Evolutionary conservation across 2,329 filamentous ascomycete genomes (phyloP), one percentile per base, ranked within the genome.

Genomic region (Rhexocercosporidium sp.): DNA sequence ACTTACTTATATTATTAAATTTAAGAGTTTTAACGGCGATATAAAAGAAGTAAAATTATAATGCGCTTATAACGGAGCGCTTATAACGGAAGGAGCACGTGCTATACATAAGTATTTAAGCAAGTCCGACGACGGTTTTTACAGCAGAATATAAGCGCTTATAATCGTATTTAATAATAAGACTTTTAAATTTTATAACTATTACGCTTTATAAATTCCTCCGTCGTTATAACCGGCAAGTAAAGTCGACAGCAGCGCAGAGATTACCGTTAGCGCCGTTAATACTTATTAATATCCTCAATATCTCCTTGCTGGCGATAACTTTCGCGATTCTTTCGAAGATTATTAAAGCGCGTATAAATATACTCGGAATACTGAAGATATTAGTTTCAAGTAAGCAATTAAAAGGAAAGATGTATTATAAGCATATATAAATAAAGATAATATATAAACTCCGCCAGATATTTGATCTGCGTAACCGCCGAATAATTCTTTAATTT

Each of bases 71-170:
- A 49, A 66, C 61, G 61, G 67, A 61, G 31, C 68, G 22, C 16
- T 68, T 51, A 66, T 70, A 57, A 59, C 59, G 7, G 59, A 68
- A 29, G 56, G 39, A 51, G 67, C 65, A 60, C 20, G 29, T 64
- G 54, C 9, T 54, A 22, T 44, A 12, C 29, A 69, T 62, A 57
- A 0, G 37, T 60, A 66, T 63, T 34, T 66, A 29, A 37, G 31
- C 39, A 66, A 41, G 63, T 62, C 66, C 51, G 49, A 59, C 18
- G 53, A 22, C 25, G 59, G 63, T 51, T 69, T 69, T 49, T 67
- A 69, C 44, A 51, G 62, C 29, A 68, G 66, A 66, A 70, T 66
- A 20, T 47, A 70, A 41, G 66, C 68, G n/a, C 46, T 68, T 25
- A 70, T 62, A 46, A 44, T 68, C 34, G 68, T 57, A 63, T 70